A percentile compares a stretch with the other conserved stretches of the same genome.
phyloP scores from a whole-genome alignment of 2,329 filamentous ascomycete genomes.

The Epichloe gansuensis region DNA sequence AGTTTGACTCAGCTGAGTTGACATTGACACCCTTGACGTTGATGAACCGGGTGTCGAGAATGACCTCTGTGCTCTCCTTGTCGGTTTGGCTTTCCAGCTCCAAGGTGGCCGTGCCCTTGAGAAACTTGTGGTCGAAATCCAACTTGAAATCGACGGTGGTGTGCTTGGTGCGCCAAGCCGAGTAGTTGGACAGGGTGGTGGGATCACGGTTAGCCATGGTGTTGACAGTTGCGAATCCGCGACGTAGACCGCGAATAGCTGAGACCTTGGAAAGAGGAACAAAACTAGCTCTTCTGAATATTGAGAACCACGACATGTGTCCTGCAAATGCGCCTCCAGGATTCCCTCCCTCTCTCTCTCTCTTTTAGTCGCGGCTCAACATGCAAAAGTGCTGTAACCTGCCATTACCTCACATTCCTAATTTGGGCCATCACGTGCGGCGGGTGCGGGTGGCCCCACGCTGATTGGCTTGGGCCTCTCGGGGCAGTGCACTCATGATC shows the following conservation, averaged over 20 bases:
- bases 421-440: not conserved
- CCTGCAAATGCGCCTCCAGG: not conserved
- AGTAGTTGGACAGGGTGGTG: conserved; percentile 85
- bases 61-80: conserved; percentile 58
- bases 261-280: not conserved
- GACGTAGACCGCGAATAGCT: not conserved
- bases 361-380: not conserved
- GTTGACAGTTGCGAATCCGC: conserved; percentile 17
- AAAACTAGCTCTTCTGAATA: conserved; percentile 9
- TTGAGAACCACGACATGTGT: conserved; percentile 12
- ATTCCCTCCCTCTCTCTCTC: not conserved
- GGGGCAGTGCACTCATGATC: too few relatives aligned
- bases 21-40: conserved; percentile 60
- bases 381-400: not conserved
- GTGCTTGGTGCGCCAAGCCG: conserved; percentile 73
- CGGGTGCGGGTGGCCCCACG: not conserved
- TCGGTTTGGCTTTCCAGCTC: conserved; percentile 66
- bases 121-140: conserved; percentile 66
- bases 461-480: not conserved
- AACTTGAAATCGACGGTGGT: conserved; percentile 71
- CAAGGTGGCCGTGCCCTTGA: conserved; percentile 66
- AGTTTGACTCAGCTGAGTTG: conserved; percentile 48
- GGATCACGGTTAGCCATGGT: conserved; percentile 51
- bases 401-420: not conserved
- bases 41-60: conserved; percentile 81